Evolutionary conservation across 306 rosid genomes (phyloP).

Genomic region (Cicer pinnatifidum): DNA sequence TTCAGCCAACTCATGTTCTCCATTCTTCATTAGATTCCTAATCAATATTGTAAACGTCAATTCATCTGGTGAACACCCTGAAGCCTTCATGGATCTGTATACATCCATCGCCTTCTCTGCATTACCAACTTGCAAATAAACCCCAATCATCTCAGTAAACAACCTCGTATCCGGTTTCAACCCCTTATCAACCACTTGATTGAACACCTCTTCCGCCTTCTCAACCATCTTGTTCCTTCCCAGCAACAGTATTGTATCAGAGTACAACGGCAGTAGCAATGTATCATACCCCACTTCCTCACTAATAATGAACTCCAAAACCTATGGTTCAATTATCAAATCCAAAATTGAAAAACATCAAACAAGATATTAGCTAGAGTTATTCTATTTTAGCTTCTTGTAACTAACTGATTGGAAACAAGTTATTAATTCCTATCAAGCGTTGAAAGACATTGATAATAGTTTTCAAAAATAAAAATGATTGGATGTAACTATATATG

Average conservation of each 20-base stretch:
- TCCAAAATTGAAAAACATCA: not conserved
- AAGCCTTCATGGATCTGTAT: constrained; percentile 62
- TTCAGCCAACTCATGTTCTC: constrained; percentile 51
- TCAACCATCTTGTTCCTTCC: constrained; percentile 64
- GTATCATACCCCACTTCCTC: constrained; percentile 55
- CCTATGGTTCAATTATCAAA: constrained; percentile 47
- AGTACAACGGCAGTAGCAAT: constrained; percentile 53
- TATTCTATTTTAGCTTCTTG: not conserved
- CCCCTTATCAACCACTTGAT: constrained; percentile 50
- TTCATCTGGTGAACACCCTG: constrained; percentile 63
- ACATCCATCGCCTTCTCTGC: constrained; percentile 62
- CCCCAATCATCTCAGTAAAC: constrained; percentile 78
- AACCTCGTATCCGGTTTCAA: constrained; percentile 65
- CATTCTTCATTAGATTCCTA: constrained; percentile 54
- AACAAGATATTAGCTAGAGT: not conserved
- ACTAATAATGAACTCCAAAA: constrained; percentile 57
- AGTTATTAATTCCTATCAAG: not conserved
- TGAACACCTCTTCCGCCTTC: constrained; percentile 64
- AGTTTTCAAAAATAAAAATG: not conserved
- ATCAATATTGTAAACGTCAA: constrained; percentile 70
- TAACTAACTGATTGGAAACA: not conserved
- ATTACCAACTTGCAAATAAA: constrained; percentile 58
- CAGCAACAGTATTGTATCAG: constrained; percentile 62
- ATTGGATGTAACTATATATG: not conserved
- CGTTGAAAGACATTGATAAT: too few relatives aligned